Conservation (phyloP, 768 basidiomycete genomes). For the Collybiopsis confluens region DNA sequence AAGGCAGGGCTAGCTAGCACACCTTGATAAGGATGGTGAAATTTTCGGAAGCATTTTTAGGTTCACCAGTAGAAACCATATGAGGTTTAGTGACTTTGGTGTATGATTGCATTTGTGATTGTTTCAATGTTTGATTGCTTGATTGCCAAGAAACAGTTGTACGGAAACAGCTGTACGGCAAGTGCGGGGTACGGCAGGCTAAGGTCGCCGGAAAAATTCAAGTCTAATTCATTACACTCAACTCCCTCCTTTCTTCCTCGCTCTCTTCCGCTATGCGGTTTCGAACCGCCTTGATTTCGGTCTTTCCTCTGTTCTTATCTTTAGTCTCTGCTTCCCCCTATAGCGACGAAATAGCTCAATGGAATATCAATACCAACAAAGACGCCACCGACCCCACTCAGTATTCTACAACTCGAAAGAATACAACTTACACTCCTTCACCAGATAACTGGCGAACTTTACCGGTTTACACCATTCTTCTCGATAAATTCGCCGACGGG, state of each 20-base stretch:
- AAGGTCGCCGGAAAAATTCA: too few species aligned
- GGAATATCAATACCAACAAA: constrained; percentile 78
- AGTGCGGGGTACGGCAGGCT: too few species aligned
- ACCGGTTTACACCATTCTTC: constrained; percentile 75
- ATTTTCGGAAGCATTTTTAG: too few species aligned
- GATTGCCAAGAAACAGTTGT: background rate
- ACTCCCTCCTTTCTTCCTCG: background rate
- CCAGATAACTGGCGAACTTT: constrained; percentile 83
- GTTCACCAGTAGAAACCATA: too few species aligned
- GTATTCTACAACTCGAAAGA: constrained; percentile 59
- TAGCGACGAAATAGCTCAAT: constrained; percentile 57
- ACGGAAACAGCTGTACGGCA: too few species aligned
- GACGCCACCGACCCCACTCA: constrained; percentile 62
- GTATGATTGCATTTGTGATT: too few species aligned
- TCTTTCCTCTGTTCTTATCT: background rate
- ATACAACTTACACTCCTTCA: constrained; percentile 69
- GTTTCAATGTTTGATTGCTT: background rate
- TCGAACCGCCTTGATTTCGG: background rate
- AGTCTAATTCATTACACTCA: background rate
- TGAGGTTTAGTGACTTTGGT: too few species aligned
- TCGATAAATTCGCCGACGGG: constrained; percentile 94
- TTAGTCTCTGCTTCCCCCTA: constrained; percentile 52
- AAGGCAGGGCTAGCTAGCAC: too few species aligned
- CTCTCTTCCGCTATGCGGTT: background rate
- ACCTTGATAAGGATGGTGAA: too few species aligned